Percentiles rank a stretch among this genome's conserved stretches.
Conservation (phyloP, 192 early-diverging fungal genomes). For the Haplosporangium gracile region DNA sequence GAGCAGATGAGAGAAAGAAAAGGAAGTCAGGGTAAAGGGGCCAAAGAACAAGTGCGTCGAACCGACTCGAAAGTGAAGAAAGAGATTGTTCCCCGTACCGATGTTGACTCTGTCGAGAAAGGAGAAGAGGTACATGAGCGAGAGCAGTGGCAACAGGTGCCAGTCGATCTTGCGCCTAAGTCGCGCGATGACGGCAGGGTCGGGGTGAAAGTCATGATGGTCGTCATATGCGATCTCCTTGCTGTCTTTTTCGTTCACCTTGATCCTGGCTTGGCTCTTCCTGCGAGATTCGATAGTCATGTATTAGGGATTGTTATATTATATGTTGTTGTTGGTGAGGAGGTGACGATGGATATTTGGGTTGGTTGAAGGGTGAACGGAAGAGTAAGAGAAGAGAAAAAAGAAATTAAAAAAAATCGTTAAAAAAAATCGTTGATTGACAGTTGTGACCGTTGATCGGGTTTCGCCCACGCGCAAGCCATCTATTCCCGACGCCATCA, state of each 20-base stretch:
- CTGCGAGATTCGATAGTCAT: background rate
- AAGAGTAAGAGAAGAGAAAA: background rate
- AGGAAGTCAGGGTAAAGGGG: background rate
- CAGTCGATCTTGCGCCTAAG: slow-evolving; percentile 71
- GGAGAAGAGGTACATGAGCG: slow-evolving; percentile 74
- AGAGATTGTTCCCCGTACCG: slow-evolving; percentile 19
- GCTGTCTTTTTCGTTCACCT: background rate
- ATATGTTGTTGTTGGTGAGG: background rate
- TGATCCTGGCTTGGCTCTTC: background rate
- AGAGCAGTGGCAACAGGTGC: slow-evolving; percentile 71
- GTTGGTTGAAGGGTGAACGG: background rate
- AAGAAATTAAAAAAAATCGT: background rate
- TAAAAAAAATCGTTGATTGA: background rate
- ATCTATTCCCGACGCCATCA: background rate
- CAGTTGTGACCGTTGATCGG: background rate
- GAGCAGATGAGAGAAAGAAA: background rate
- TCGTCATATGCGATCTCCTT: background rate
- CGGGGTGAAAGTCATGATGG: slow-evolving; percentile 15
- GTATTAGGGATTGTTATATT: background rate
- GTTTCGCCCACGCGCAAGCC: background rate
- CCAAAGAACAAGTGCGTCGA: background rate
- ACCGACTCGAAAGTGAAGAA: background rate
- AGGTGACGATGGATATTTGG: background rate
- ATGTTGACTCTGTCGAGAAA: slow-evolving; percentile 82
- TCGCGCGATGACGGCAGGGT: slow-evolving; percentile 38